phyloP scores from a whole-genome alignment of 2,329 filamentous ascomycete species.

The Penicillium sp. region DNA sequence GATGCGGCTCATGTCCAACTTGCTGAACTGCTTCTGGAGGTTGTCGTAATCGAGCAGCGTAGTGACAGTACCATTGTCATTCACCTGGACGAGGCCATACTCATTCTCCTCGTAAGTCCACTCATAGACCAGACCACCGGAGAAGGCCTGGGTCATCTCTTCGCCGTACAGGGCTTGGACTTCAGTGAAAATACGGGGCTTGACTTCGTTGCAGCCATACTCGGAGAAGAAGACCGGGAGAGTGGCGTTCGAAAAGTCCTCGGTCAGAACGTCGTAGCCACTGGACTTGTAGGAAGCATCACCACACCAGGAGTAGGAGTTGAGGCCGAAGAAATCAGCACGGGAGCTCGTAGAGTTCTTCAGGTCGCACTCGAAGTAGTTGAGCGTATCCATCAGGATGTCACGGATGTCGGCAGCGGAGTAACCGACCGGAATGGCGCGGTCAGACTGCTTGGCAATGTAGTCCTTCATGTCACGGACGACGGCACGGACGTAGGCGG shows the following conservation, averaged over 20 bases:
- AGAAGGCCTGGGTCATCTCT: slow-evolving; percentile 62
- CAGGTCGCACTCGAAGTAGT: slow-evolving; percentile 63
- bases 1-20: slow-evolving; percentile 71
- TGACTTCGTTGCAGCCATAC: slow-evolving; percentile 66
- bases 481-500: slow-evolving; percentile 64
- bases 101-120: slow-evolving; percentile 54
- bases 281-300: slow-evolving; percentile 57
- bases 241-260: slow-evolving; percentile 61
- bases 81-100: slow-evolving; percentile 64
- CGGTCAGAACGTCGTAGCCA: slow-evolving; percentile 61
- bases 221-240: slow-evolving; percentile 70
- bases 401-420: slow-evolving; percentile 66
- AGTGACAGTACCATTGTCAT: slow-evolving; percentile 59
- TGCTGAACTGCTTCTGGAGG: slow-evolving; percentile 73
- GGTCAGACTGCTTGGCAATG: slow-evolving; percentile 61
- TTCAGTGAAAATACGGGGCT: slow-evolving; percentile 63
- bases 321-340: slow-evolving; percentile 68
- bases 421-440: slow-evolving; percentile 68
- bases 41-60: slow-evolving; percentile 71
- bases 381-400: slow-evolving; percentile 63
- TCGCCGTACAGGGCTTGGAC: slow-evolving; percentile 63
- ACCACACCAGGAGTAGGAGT: slow-evolving; percentile 72
- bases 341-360: slow-evolving; percentile 55
- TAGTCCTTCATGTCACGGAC: slow-evolving; percentile 71
- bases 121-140: slow-evolving; percentile 60